These are phyloP conservation scores for Colletotrichum caudatum DNA, from an alignment of 2,329 filamentous ascomycete species.

Conservation along the genomic window DNA sequence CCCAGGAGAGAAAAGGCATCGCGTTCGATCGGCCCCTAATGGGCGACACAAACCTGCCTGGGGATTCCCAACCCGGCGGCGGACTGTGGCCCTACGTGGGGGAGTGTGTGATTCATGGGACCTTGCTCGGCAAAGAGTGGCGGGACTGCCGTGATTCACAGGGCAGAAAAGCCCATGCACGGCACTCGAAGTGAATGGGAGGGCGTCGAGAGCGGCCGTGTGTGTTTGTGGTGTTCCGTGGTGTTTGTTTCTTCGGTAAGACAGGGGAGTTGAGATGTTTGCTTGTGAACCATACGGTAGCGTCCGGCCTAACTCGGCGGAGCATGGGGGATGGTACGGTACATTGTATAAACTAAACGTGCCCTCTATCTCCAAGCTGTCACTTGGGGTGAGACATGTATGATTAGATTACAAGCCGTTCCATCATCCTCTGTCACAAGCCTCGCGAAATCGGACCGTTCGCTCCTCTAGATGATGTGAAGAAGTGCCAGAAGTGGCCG, in stretches of 20 bases:
- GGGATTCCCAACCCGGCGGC: background rate
- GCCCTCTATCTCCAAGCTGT: background rate
- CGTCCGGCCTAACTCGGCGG: background rate
- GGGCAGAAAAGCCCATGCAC: background rate
- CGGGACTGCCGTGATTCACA: background rate
- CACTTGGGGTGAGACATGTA: background rate
- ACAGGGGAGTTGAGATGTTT: conserved; percentile 4
- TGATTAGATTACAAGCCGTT: background rate
- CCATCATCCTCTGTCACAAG: background rate
- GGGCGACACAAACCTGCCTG: conserved; percentile 1
- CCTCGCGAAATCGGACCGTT: background rate
- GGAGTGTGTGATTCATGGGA: background rate
- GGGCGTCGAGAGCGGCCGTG: background rate
- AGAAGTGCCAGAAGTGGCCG: background rate
- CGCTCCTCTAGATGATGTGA: background rate
- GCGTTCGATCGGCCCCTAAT: no score
- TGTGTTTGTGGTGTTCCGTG: no score
- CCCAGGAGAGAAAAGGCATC: background rate
- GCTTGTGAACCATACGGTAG: conserved; percentile 10
- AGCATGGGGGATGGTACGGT: background rate
- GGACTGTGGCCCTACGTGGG: background rate
- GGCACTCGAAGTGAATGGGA: background rate
- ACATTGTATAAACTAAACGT: no score
- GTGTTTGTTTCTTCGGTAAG: background rate
- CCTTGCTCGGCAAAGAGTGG: background rate